phyloP scores from a whole-genome alignment of 1,284 basidiomycete genomes.

The Cryptococcus sp. region DNA sequence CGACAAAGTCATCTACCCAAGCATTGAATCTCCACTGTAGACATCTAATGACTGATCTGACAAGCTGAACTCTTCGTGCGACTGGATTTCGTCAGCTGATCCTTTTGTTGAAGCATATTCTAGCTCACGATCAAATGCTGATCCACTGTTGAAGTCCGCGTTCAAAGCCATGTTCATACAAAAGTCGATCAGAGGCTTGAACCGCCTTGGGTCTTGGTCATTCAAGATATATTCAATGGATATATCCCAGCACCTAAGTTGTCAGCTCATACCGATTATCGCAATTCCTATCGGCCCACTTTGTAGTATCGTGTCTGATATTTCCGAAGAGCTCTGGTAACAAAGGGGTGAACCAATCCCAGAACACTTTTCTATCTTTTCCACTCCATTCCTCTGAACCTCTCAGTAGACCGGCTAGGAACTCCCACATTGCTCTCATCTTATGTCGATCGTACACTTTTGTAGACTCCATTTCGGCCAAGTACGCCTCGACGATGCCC shows the following conservation, averaged over 20 bases:
- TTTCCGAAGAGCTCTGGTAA: slow-evolving; percentile 68
- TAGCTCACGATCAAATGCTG: slow-evolving; percentile 67
- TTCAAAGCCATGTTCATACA: slow-evolving; percentile 60
- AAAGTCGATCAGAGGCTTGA: slow-evolving; percentile 72
- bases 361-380: slow-evolving; percentile 58
- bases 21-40: slow-evolving; percentile 72
- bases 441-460: slow-evolving; percentile 71
- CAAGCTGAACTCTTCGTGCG: slow-evolving; percentile 36
- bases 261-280: slow-evolving; percentile 1
- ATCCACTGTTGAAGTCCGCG: slow-evolving; percentile 72
- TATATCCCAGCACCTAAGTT: slow-evolving; percentile 41
- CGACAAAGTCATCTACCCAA: slow-evolving; percentile 62
- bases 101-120: background rate
- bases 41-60: slow-evolving; percentile 59
- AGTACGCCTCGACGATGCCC: slow-evolving; percentile 36
- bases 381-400: slow-evolving; percentile 89
- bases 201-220: slow-evolving; percentile 80
- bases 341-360: slow-evolving; percentile 73
- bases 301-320: slow-evolving; percentile 76
- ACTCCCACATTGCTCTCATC: slow-evolving; percentile 84
- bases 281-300: slow-evolving; percentile 48
- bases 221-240: slow-evolving; percentile 58
- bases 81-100: slow-evolving; percentile 13
- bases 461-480: slow-evolving; percentile 39
- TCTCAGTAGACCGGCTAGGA: slow-evolving; percentile 68